Evolutionary conservation across 108 stramenopile species (phyloP).

Genomic region (Mayamaea pseudoterrestris): DNA sequence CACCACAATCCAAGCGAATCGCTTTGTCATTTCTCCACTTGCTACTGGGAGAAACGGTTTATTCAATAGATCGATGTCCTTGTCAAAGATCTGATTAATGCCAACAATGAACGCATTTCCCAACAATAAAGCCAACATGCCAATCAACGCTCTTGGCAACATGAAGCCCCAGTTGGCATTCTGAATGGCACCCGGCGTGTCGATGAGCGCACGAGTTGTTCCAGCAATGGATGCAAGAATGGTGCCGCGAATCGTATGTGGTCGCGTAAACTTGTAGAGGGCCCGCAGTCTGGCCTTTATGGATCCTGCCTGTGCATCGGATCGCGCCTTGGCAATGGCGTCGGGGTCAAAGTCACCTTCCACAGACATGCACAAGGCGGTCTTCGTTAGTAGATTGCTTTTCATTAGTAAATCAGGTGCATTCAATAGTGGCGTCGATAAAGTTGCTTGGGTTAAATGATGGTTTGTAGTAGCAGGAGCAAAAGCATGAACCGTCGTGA

Average conservation of each 20-base stretch:
- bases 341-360: constrained; percentile 85
- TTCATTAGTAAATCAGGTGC: too few relatives aligned
- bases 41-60: constrained; percentile 94
- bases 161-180: constrained; percentile 49
- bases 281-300: constrained; percentile 63
- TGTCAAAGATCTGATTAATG: constrained; percentile 95
- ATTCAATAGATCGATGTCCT: constrained; percentile 90
- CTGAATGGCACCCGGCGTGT: constrained; percentile 63
- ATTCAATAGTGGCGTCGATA: too few relatives aligned
- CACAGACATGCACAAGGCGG: constrained; percentile 33
- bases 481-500: too few relatives aligned
- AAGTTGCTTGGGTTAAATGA: too few relatives aligned
- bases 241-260: constrained; percentile 95
- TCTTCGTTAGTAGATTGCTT: too few relatives aligned
- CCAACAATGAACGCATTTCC: constrained; percentile 97
- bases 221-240: constrained; percentile 89
- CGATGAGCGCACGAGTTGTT: constrained; percentile 79
- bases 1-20: constrained; percentile 75
- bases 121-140: constrained; percentile 80
- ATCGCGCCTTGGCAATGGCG: constrained; percentile 35
- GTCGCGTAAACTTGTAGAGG: constrained; percentile 92
- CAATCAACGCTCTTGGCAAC: constrained; percentile 76
- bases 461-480: too few relatives aligned
- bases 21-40: constrained; percentile 83
- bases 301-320: constrained; percentile 47